Evolutionary conservation across 495 filamentous ascomycete species (phyloP).

Genomic region (Talaromyces proteolyticus): DNA sequence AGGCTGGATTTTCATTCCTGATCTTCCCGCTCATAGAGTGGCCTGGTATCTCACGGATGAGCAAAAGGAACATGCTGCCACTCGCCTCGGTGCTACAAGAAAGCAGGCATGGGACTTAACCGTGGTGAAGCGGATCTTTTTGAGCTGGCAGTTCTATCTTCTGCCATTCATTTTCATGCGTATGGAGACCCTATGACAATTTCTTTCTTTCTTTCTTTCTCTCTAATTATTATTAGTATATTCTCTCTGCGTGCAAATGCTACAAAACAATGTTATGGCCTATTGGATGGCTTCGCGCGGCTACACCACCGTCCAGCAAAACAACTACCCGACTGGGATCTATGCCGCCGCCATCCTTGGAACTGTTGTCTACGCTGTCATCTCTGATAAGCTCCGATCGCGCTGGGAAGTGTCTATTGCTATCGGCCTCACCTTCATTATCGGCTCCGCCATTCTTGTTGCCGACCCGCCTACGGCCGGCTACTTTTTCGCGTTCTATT

Average conservation of each 20-base stretch:
- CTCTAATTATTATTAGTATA: conserved; percentile 15
- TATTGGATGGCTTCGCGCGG: conserved; percentile 29
- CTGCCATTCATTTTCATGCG: conserved; percentile 30
- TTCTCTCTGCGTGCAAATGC: conserved; percentile 24
- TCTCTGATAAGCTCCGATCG: conserved; percentile 27
- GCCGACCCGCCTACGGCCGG: conserved; percentile 16
- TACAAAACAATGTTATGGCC: conserved; percentile 30
- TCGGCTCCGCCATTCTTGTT: conserved; percentile 26
- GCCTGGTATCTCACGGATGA: conserved; percentile 28
- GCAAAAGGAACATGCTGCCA: conserved; percentile 23
- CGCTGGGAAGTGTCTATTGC: conserved; percentile 29
- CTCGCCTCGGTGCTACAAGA: conserved; percentile 15
- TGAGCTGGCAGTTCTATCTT: conserved; percentile 31
- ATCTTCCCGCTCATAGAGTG: conserved; percentile 23
- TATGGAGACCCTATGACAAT: conserved; percentile 8
- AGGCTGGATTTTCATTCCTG: conserved; percentile 31
- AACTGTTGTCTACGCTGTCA: conserved; percentile 23
- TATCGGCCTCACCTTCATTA: conserved; percentile 25
- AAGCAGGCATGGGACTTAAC: conserved; percentile 24
- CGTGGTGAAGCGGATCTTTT: conserved; percentile 21
- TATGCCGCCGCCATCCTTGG: conserved; percentile 27
- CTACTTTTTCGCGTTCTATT: conserved; percentile 28
- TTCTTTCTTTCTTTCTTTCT: neutral
- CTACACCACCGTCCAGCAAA: conserved; percentile 26
- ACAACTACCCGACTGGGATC: conserved; percentile 27